These are phyloP conservation scores for Colletotrichum navitas DNA, from an alignment of 2,329 filamentous ascomycete species.

Conservation along the genomic window DNA sequence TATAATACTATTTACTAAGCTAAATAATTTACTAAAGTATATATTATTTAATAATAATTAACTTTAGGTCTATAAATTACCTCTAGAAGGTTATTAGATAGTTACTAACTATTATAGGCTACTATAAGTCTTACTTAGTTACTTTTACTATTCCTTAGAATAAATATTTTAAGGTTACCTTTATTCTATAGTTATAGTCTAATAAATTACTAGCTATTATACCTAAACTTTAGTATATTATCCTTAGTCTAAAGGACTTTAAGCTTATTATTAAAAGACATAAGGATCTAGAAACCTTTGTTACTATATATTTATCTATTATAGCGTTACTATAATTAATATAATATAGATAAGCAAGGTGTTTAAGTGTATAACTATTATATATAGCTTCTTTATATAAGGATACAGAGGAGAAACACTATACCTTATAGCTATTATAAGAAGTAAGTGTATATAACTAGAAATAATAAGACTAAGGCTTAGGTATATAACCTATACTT, in stretches of 20 bases:
- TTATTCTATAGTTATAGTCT: neutral
- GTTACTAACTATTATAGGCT: neutral
- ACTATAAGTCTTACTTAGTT: neutral
- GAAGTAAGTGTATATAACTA: neutral
- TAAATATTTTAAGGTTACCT: too few species aligned
- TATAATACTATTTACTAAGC: neutral
- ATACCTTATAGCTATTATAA: neutral
- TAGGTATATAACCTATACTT: neutral
- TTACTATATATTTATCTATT: neutral
- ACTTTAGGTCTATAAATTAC: neutral
- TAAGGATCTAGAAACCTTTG: neutral
- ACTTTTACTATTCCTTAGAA: neutral
- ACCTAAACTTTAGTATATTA: neutral
- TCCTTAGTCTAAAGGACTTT: neutral
- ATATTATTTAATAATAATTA: neutral
- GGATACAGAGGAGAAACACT: neutral
- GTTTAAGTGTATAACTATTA: neutral
- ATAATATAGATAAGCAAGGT: neutral
- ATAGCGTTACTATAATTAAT: neutral
- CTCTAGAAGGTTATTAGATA: neutral
- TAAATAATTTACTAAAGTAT: neutral
- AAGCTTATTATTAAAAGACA: neutral
- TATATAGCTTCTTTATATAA: neutral
- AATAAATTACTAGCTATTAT: neutral
- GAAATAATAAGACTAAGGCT: neutral